Base-by-base conservation (phyloP, 202 grass and related monocot species). In the Panicum virgatum region DNA sequence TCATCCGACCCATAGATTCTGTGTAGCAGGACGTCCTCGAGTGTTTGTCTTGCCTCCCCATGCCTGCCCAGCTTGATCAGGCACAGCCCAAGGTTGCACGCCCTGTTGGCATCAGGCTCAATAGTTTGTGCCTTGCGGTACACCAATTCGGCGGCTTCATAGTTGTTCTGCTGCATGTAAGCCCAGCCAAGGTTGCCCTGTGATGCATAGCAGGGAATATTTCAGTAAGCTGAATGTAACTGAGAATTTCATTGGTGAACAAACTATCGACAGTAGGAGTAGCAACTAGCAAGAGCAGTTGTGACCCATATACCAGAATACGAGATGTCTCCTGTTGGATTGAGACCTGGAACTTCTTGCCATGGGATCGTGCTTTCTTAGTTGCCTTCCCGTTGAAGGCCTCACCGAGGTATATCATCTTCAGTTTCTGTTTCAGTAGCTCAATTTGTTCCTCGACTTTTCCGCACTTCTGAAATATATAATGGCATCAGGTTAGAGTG, bases 331-430 rank as follows among this genome's bases (percentile, higher is more conserved):
- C 95, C 83, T 94, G 88, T 45, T 94, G 85, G 75, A 98, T 86
- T 5, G 95, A 98, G 73, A 98, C 90, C 83, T 98, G 95, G 78
- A 98, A 98, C 79, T 98, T 98, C 79, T 93, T 98, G 47, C 95
- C 92, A 50, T 93, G 95, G 51, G 95, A 98, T 5, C 92, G 95
- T 6, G 95, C 92, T 13, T 89, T 98, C 82, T 97, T 97, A 1
- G 95, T 94, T 0, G 87, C 15, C 82, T 91, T 98, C 46, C 92
- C 92, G 7, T 98, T 94, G 44, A 98, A 98, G 37, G 90, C 88
- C 82, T 93, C 92, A 1, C 95, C 92, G 4, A 82, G 80, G 83
- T 84, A 68, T 85, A 94, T 94, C 95, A 93, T 91, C 76, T 71
- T 90, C 15, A 98, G 88, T 82, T 96, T 98, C 80, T 98, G 90